A percentile compares a stretch with the other conserved stretches of the same genome.
These are phyloP conservation scores for Curvularia hawaiiensis DNA, from an alignment of 2,329 filamentous ascomycete genomes.

Conservation along the genomic window DNA sequence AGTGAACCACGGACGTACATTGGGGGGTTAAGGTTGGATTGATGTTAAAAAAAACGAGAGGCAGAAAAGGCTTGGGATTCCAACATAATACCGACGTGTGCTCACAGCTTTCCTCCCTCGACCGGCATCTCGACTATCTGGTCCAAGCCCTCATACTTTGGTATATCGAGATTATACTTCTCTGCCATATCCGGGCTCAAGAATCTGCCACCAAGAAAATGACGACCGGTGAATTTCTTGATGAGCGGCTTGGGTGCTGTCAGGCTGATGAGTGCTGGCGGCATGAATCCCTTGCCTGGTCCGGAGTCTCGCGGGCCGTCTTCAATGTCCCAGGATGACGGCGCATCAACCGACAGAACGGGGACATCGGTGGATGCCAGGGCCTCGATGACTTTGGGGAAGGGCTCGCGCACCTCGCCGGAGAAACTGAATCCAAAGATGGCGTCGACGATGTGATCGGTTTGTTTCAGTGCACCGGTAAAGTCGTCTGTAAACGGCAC, in stretches of 20 bases:
- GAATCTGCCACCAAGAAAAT: conserved; percentile 94
- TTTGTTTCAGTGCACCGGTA: conserved; percentile 63
- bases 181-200: conserved; percentile 76
- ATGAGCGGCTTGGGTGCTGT: conserved; percentile 93
- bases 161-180: conserved; percentile 85
- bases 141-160: conserved; percentile 82
- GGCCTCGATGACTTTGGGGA: conserved; percentile 77
- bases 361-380: conserved; percentile 75
- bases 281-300: conserved; percentile 79
- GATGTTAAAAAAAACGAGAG: not conserved
- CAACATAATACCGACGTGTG: not conserved
- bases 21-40: not conserved
- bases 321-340: conserved; percentile 94
- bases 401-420: conserved; percentile 91
- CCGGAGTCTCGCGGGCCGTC: conserved; percentile 78
- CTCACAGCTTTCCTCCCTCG: conserved; percentile 31
- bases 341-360: conserved; percentile 88
- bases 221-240: conserved; percentile 80
- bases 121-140: conserved; percentile 78
- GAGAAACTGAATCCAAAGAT: conserved; percentile 97
- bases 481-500: conserved; percentile 89
- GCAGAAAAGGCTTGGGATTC: not conserved
- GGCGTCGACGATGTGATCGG: conserved; percentile 87
- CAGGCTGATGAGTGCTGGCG: conserved; percentile 79
- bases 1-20: not conserved